These are phyloP conservation scores for Metahyphopichia silvanorum DNA, from an alignment of 805 yeast genomes.

Conservation along the genomic window DNA sequence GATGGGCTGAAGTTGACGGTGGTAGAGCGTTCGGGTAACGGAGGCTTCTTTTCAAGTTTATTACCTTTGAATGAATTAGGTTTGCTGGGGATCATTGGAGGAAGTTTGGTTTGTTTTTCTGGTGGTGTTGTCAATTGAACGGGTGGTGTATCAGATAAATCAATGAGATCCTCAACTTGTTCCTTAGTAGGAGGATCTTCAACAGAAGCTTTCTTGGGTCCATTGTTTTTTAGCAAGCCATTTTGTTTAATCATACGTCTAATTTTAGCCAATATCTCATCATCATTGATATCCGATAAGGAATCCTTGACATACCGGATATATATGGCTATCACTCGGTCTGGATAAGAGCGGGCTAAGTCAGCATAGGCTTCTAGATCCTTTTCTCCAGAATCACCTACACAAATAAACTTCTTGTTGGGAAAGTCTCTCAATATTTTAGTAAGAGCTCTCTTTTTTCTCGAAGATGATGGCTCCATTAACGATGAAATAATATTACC, in stretches of 20 bases:
- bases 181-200: slow-evolving; percentile 9
- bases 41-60: slow-evolving; percentile 24
- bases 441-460: slow-evolving; percentile 66
- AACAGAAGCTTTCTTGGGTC: slow-evolving; percentile 13
- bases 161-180: slow-evolving; percentile 28
- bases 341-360: slow-evolving; percentile 59
- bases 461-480: slow-evolving; percentile 81
- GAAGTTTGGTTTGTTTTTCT: slow-evolving; percentile 14
- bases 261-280: slow-evolving; percentile 26
- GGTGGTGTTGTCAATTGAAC: background rate
- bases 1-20: background rate
- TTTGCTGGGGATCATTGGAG: slow-evolving; percentile 49
- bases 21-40: slow-evolving; percentile 25
- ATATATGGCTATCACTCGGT: slow-evolving; percentile 67
- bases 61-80: slow-evolving; percentile 40
- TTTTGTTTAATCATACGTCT: slow-evolving; percentile 17
- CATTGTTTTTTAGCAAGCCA: slow-evolving; percentile 5
- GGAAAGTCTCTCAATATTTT: slow-evolving; percentile 73
- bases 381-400: slow-evolving; percentile 96
- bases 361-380: slow-evolving; percentile 89
- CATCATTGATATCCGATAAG: slow-evolving; percentile 53
- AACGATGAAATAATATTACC: slow-evolving; percentile 80
- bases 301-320: slow-evolving; percentile 75
- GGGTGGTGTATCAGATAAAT: slow-evolving; percentile 27
- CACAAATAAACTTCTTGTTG: slow-evolving; percentile 67